A percentile compares a stretch with the other conserved stretches of the same genome.
phyloP scores from a whole-genome alignment of 139 green algal species.

The Chlamydomonas asymmetrica region DNA sequence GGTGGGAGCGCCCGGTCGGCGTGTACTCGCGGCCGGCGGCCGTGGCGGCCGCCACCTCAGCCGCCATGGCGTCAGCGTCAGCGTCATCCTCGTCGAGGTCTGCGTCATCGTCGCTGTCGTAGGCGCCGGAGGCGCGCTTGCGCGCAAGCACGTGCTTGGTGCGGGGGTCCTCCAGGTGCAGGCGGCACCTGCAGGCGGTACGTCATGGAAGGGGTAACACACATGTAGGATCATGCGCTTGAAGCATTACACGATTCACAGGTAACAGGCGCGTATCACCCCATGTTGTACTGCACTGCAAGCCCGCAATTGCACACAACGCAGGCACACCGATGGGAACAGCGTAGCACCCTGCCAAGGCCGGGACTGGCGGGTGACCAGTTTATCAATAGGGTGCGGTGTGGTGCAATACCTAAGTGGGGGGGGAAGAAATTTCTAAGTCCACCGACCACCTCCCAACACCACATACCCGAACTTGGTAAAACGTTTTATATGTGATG shows the following conservation, averaged over 20 bases:
- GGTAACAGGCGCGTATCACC: not conserved
- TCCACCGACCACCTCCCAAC: too few relatives aligned
- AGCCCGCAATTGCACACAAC: not conserved
- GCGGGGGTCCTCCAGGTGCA: conserved; percentile 26
- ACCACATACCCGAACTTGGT: too few relatives aligned
- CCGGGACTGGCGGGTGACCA: conserved; percentile 10
- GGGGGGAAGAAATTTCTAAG: too few relatives aligned
- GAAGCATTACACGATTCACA: not conserved
- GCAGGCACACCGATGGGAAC: not conserved
- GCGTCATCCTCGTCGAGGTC: not conserved
- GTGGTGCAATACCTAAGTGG: too few relatives aligned
- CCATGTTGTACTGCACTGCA: not conserved
- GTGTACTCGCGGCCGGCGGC: not conserved
- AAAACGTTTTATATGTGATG: too few relatives aligned
- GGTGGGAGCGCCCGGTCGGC: conserved; percentile 27
- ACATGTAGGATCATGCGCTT: too few relatives aligned
- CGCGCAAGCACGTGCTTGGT: too few relatives aligned
- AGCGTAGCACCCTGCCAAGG: not conserved
- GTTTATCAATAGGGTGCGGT: too few relatives aligned
- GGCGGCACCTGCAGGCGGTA: conserved; percentile 23
- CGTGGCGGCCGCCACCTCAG: not conserved
- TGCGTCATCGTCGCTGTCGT: too few relatives aligned
- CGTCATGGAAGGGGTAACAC: too few relatives aligned
- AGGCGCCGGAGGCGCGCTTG: too few relatives aligned
- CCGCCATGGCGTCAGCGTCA: not conserved